Evolutionary conservation across 768 basidiomycete genomes (phyloP), one percentile per base, ranked within the genome.

Genomic region (Naematelia encephala): DNA sequence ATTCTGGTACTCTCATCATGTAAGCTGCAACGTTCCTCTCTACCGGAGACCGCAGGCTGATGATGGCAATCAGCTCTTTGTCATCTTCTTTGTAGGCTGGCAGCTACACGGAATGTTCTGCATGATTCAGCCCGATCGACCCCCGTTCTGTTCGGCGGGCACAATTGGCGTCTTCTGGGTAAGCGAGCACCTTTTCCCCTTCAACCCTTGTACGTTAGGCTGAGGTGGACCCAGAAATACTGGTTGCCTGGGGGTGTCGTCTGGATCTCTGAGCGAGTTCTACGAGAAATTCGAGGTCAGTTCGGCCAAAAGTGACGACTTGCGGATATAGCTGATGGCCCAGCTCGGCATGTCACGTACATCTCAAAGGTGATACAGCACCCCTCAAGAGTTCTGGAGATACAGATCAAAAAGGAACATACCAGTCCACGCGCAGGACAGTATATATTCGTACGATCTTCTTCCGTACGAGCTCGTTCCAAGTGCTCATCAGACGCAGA

Each of bases 351-450:
- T 76, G 81, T 85, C 60, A 97, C 94, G 4, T 93, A 87, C 76
- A 87, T 97, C 72, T 89, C 87, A 75, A 72, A 72, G 44, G 90
- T 93, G 77, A 87, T 96, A 75, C 89, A 91, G 71, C 93, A 97
- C 77, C 93, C 93, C 21, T 91, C 89, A 45, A 90, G 88, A 62
- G 91, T 96, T 62, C 83, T 93, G 80, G 92, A 97, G 79, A 80
- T 98, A 26, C 94, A 96, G 78, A 93, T 97, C 82, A 96, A 93
- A 82, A 96, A 96, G 79, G 93, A 96, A 72, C 88, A 87, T 79
- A 90, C 85, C 0, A 86, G 80, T 1, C 85, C 84, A 26, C 83
- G 86, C 11, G 90, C 91, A 1, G 91, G 91, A 19, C 90, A 94
- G 56, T 97, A 96, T 78, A 89, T 97, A 75, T 92, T 94, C 81